phyloP scores from a whole-genome alignment of 1,284 basidiomycete genomes.

The Fomitopsis schrenkii region DNA sequence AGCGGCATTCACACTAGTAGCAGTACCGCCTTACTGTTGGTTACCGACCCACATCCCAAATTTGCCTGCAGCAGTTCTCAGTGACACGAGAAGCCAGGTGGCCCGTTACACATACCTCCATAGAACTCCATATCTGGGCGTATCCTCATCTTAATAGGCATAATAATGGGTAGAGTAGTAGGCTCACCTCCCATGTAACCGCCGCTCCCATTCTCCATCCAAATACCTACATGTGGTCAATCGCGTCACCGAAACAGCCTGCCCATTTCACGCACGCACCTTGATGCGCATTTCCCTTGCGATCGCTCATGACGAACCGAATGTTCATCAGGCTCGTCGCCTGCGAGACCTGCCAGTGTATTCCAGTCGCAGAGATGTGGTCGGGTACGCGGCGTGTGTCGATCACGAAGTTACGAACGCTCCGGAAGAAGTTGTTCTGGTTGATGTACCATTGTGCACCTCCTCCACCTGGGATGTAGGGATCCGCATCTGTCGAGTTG shows the following conservation, averaged over 20 bases:
- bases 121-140: slow-evolving; percentile 55
- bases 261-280: slow-evolving; percentile 15
- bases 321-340: slow-evolving; percentile 66
- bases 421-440: slow-evolving; percentile 69
- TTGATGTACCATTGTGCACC: slow-evolving; percentile 56
- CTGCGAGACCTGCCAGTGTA: slow-evolving; percentile 80
- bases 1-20: neutral
- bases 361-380: slow-evolving; percentile 49
- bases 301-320: slow-evolving; percentile 58
- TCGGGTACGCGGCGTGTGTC: slow-evolving; percentile 48
- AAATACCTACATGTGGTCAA: slow-evolving; percentile 39
- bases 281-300: slow-evolving; percentile 52
- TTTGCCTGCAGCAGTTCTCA: slow-evolving; percentile 17
- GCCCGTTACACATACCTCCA: slow-evolving; percentile 42
- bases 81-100: neutral
- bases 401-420: slow-evolving; percentile 59
- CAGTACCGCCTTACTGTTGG: slow-evolving; percentile 48
- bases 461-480: slow-evolving; percentile 44
- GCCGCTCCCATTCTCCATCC: slow-evolving; percentile 74
- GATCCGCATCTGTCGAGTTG: slow-evolving; percentile 46
- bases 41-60: slow-evolving; percentile 49
- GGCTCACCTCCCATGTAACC: slow-evolving; percentile 63
- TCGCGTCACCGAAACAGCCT: neutral
- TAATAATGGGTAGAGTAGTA: neutral
- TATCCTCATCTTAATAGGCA: neutral